These are phyloP conservation scores for Noccaea caerulescens DNA, from an alignment of 345 rosid species.

Conservation along the genomic window DNA sequence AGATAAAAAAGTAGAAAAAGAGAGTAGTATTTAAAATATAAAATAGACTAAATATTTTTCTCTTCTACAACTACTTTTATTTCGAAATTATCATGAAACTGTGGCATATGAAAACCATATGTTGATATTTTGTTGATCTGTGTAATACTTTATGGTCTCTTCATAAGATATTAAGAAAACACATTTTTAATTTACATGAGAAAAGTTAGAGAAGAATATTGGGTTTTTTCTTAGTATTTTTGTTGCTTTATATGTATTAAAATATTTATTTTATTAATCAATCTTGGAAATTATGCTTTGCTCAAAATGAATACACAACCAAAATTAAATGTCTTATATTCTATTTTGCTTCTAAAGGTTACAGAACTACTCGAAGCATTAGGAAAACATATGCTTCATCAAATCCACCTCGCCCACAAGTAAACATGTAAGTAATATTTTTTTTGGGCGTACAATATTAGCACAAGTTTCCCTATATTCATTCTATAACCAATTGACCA, in stretches of 20 bases:
- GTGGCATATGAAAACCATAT: not conserved
- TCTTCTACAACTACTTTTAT: not conserved
- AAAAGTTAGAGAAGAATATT: not conserved
- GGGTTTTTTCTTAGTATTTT: not conserved
- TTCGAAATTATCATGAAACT: not conserved
- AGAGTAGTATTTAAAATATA: not conserved
- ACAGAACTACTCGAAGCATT: conserved; percentile 8
- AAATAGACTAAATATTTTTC: not conserved
- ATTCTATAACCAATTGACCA: not conserved
- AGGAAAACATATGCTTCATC: not conserved
- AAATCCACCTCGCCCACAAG: conserved; percentile 11
- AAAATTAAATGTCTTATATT: not conserved
- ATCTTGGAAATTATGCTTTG: not conserved
- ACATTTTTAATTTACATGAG: not conserved
- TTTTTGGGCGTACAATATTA: not conserved
- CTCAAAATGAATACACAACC: not conserved
- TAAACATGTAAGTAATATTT: conserved; percentile 29
- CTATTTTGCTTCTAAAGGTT: conserved; percentile 30
- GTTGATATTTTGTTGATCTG: not conserved
- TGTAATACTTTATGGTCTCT: not conserved
- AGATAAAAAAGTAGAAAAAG: not conserved
- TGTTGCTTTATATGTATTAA: not conserved
- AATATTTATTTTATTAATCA: not conserved
- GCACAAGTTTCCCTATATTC: not conserved
- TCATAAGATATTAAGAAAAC: not conserved